These are phyloP conservation scores for Rhizomucor miehei DNA, from an alignment of 371 early-diverging fungal genomes.

Conservation along the genomic window DNA sequence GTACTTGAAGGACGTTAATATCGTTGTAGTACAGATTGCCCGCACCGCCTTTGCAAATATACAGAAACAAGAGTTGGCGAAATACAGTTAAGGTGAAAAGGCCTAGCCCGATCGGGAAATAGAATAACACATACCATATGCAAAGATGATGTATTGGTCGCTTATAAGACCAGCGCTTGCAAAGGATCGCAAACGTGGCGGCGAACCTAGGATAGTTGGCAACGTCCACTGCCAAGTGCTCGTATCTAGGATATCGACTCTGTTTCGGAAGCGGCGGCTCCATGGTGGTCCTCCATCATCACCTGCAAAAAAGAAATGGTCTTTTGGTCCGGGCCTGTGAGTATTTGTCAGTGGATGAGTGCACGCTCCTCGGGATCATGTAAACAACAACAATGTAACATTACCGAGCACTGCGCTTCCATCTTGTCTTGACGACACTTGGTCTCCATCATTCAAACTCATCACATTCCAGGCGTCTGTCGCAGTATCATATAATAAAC, in stretches of 20 bases:
- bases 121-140: conserved; percentile 7
- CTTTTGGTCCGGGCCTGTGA: conserved; percentile 2
- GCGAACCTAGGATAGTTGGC: background rate
- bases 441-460: too few species aligned
- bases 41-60: background rate
- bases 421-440: too few species aligned
- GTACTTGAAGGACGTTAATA: conserved; percentile 18
- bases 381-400: too few species aligned
- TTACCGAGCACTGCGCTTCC: too few species aligned
- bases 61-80: background rate
- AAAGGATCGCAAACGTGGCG: background rate
- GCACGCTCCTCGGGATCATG: too few species aligned
- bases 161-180: background rate
- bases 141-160: conserved; percentile 1
- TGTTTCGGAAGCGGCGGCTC: background rate
- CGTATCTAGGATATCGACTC: background rate
- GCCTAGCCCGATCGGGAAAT: too few species aligned
- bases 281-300: background rate
- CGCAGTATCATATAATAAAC: too few species aligned
- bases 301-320: conserved; percentile 2
- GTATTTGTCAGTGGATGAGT: background rate
- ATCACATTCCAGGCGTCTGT: too few species aligned
- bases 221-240: background rate
- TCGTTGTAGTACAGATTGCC: background rate
- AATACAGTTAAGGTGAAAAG: background rate